Conservation (phyloP, 495 filamentous ascomycete species). For the Cercophora samala region DNA sequence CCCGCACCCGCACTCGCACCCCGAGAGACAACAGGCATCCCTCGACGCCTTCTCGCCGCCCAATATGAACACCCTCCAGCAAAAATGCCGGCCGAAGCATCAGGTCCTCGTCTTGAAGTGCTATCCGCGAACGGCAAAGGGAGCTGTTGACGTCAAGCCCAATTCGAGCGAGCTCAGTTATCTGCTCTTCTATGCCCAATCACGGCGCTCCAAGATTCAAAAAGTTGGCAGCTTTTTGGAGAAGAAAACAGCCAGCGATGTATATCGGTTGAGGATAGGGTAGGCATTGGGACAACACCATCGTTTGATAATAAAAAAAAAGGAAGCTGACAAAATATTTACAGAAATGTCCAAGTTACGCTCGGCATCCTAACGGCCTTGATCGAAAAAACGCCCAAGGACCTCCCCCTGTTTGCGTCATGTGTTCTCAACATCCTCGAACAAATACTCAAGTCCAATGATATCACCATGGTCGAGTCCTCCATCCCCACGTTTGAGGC, state of each 20-base stretch:
- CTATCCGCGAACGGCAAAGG: conserved; percentile 86
- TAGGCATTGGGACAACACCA: conserved; percentile 43
- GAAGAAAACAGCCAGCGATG: conserved; percentile 83
- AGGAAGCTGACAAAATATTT: background rate
- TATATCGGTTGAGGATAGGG: conserved; percentile 76
- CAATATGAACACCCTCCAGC: conserved; percentile 55
- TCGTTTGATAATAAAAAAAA: background rate
- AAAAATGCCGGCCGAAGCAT: conserved; percentile 78
- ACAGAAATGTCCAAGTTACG: conserved; percentile 87
- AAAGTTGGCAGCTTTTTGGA: conserved; percentile 90
- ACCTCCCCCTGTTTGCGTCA: conserved; percentile 79
- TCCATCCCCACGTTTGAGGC: conserved; percentile 78
- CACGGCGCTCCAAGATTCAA: conserved; percentile 85
- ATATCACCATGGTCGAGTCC: conserved; percentile 85
- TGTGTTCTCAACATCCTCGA: conserved; percentile 76
- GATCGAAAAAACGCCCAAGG: conserved; percentile 86
- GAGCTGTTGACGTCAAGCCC: conserved; percentile 82
- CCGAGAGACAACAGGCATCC: background rate
- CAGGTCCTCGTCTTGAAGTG: conserved; percentile 91
- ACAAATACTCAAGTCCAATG: conserved; percentile 70
- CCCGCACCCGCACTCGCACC: background rate
- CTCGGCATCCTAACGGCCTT: conserved; percentile 82
- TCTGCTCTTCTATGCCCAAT: conserved; percentile 90
- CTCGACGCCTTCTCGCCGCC: conserved; percentile 11
- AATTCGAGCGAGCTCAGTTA: conserved; percentile 95